These are phyloP conservation scores for Claviceps spartinae DNA, from an alignment of 2,329 filamentous ascomycete genomes.

Conservation along the genomic window DNA sequence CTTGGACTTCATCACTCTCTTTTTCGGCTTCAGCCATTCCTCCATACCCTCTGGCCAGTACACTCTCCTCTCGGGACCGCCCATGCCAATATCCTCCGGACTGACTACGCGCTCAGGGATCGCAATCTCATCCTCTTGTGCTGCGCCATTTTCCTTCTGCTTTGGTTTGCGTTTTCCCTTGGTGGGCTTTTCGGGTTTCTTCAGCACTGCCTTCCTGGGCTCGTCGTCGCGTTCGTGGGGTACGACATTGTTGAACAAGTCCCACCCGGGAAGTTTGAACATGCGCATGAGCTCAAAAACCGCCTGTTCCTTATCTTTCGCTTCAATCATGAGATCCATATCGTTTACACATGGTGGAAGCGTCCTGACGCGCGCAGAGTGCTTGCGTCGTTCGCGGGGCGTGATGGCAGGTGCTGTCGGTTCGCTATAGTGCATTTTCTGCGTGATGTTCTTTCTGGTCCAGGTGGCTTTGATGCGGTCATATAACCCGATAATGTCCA, in stretches of 20 bases:
- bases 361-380: constrained; percentile 64
- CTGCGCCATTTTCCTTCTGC: constrained; percentile 11
- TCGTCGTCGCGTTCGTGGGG: constrained; percentile 69
- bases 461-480: constrained; percentile 73
- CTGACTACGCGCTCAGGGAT: constrained; percentile 33
- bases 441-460: constrained; percentile 69
- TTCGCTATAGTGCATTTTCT: constrained; percentile 97
- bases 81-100: constrained; percentile 69
- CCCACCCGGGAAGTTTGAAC: constrained; percentile 69
- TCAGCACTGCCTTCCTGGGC: constrained; percentile 31
- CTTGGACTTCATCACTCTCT: constrained; percentile 47
- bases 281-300: constrained; percentile 88
- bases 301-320: constrained; percentile 94
- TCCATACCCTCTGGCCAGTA: constrained; percentile 89
- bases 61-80: constrained; percentile 65
- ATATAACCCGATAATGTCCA: constrained; percentile 62
- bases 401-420: constrained; percentile 53
- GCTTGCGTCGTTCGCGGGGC: constrained; percentile 65
- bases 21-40: constrained; percentile 74
- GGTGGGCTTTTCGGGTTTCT: constrained; percentile 26
- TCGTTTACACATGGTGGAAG: constrained; percentile 69
- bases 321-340: constrained; percentile 98
- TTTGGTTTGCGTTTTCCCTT: constrained; percentile 23
- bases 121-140: constrained; percentile 23
- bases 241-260: constrained; percentile 62